These are phyloP conservation scores for Solioccasus polychromus DNA, from an alignment of 768 basidiomycete species.

Conservation along the genomic window DNA sequence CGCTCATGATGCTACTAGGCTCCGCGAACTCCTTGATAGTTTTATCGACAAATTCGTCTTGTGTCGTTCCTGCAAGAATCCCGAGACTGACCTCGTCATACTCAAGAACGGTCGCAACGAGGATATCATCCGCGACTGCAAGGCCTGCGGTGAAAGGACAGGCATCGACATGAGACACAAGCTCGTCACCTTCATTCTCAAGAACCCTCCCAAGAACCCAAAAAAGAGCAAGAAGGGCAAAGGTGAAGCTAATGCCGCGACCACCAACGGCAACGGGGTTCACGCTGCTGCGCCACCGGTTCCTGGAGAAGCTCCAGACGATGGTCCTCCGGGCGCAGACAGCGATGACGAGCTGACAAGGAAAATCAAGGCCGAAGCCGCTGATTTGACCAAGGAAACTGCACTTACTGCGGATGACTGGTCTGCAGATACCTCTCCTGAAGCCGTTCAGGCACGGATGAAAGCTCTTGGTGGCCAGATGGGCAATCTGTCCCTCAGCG, in stretches of 20 bases:
- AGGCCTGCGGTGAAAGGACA: conserved; percentile 94
- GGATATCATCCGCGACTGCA: conserved; percentile 93
- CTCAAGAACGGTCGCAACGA: conserved; percentile 79
- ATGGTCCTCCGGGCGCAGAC: conserved; percentile 52
- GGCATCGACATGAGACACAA: conserved; percentile 96
- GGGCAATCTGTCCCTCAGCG: conserved; percentile 46
- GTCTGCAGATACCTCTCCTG: conserved; percentile 89
- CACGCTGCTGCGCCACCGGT: conserved; percentile 37
- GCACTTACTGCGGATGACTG: conserved; percentile 71
- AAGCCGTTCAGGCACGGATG: conserved; percentile 82
- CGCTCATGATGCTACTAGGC: conserved; percentile 85
- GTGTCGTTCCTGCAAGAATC: conserved; percentile 97
- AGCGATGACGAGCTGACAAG: conserved; percentile 86
- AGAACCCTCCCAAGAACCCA: conserved; percentile 91
- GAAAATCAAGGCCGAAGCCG: conserved; percentile 91
- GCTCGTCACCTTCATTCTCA: conserved; percentile 92
- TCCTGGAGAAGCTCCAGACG: conserved; percentile 40
- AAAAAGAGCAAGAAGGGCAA: conserved; percentile 60
- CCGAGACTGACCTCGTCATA: conserved; percentile 94
- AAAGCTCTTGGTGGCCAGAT: conserved; percentile 63
- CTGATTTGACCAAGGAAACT: conserved; percentile 64
- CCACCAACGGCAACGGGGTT: conserved; percentile 46
- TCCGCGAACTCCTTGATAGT: conserved; percentile 91
- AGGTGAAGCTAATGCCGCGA: conserved; percentile 54
- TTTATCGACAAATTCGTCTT: conserved; percentile 99